These are phyloP conservation scores for Cryphonectria japonica DNA, from an alignment of 2,329 filamentous ascomycete species.

Conservation along the genomic window DNA sequence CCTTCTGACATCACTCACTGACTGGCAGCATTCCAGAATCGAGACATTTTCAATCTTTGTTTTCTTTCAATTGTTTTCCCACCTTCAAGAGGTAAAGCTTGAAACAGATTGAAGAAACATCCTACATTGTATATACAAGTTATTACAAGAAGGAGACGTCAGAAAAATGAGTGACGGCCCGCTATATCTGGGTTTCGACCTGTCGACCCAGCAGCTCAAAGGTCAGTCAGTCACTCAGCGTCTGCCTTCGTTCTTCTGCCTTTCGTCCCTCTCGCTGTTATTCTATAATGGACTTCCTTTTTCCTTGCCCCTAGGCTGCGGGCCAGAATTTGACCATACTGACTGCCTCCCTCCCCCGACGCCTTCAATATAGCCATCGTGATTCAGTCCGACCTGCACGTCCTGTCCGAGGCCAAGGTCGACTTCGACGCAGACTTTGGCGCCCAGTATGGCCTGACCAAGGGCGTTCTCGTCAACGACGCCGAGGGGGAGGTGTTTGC, in stretches of 20 bases:
- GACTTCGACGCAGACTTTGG: constrained; percentile 89
- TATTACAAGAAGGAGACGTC: not conserved
- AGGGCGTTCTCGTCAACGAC: constrained; percentile 85
- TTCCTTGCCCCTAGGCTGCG: not conserved
- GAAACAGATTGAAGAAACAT: not conserved
- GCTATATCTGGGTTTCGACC: constrained; percentile 89
- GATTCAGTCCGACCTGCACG: constrained; percentile 79
- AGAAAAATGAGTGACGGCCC: constrained; percentile 47
- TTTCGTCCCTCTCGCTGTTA: no score
- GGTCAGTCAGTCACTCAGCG: constrained; percentile 59
- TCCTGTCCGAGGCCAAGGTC: constrained; percentile 84
- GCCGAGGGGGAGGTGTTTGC: constrained; percentile 87
- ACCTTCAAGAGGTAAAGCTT: not conserved
- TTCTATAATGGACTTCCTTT: not conserved
- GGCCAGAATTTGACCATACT: constrained; percentile 7
- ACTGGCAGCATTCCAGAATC: not conserved
- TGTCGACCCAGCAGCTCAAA: constrained; percentile 97
- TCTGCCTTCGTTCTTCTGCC: not conserved
- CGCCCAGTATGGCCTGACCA: constrained; percentile 75
- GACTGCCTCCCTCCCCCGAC: constrained; percentile 1
- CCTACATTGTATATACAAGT: no score
- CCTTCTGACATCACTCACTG: constrained; percentile 12
- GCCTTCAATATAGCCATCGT: constrained; percentile 66
- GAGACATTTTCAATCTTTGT: not conserved
- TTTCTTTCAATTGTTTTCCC: not conserved